Conservation (phyloP, 331 rosid species). For the Malus hybrid region DNA sequence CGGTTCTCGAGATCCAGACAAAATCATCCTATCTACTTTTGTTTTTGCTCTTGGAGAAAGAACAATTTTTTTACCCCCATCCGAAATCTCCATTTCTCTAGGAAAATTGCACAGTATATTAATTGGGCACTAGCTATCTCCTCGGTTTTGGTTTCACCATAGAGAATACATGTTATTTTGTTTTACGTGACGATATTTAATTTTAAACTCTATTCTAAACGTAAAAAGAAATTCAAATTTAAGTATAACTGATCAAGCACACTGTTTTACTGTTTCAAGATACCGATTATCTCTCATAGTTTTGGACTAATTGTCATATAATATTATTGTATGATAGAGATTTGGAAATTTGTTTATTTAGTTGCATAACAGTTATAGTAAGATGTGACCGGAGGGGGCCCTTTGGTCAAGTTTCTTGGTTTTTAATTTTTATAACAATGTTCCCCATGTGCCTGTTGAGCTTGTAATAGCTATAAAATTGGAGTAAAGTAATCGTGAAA, state of each 20-base stretch:
- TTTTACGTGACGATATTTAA: no score
- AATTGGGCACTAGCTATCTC: background rate
- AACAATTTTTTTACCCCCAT: conserved; percentile 1
- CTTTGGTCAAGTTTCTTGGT: conserved; percentile 8
- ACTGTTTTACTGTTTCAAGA: no score
- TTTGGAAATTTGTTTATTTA: background rate
- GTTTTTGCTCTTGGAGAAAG: conserved; percentile 17
- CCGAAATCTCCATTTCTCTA: background rate
- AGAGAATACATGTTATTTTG: background rate
- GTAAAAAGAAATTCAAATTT: no score
- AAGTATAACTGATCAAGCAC: no score
- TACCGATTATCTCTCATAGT: no score
- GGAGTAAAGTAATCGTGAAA: background rate
- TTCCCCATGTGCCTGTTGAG: conserved; percentile 9
- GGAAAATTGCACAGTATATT: conserved; percentile 10
- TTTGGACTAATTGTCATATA: background rate
- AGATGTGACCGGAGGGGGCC: conserved; percentile 3
- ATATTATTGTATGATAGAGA: background rate
- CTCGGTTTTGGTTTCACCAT: background rate
- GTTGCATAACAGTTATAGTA: background rate
- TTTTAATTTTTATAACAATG: background rate
- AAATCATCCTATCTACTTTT: conserved; percentile 28
- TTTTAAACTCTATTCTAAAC: no score
- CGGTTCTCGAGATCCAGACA: conserved; percentile 32
- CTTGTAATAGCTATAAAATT: background rate